These are phyloP conservation scores for Chalciporus pseudorubinellus DNA, from an alignment of 768 basidiomycete genomes.

Conservation along the genomic window DNA sequence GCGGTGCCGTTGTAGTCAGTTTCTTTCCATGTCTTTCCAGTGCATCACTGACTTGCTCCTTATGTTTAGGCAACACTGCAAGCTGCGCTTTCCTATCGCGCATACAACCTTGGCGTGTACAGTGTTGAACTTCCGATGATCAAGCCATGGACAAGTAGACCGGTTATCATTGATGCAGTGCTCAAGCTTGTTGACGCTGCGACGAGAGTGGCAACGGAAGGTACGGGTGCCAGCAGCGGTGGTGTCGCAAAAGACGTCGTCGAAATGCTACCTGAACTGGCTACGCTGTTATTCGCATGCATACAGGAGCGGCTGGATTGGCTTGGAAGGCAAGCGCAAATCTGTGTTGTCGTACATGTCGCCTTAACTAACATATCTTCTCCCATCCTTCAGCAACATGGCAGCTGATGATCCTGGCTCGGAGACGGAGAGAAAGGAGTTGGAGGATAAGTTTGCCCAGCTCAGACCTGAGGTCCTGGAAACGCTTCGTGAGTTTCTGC, in stretches of 20 bases:
- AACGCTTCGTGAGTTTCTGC: constrained; percentile 64
- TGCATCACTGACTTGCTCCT: not conserved
- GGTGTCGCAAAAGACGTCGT: constrained; percentile 37
- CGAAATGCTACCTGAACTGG: constrained; percentile 63
- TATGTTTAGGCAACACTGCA: constrained; percentile 59
- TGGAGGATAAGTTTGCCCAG: constrained; percentile 65
- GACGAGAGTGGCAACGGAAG: constrained; percentile 32
- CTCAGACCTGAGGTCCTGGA: constrained; percentile 77
- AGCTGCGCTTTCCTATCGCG: constrained; percentile 73
- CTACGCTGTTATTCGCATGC: constrained; percentile 59
- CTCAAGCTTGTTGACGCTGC: constrained; percentile 70
- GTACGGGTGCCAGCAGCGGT: constrained; percentile 3
- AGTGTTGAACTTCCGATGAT: constrained; percentile 69
- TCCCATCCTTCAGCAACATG: constrained; percentile 36
- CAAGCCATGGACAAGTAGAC: constrained; percentile 81
- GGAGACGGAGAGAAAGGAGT: constrained; percentile 54
- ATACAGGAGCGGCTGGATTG: constrained; percentile 68
- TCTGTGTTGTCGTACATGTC: not conserved
- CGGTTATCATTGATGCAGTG: constrained; percentile 63
- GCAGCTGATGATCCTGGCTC: constrained; percentile 47
- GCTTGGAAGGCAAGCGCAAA: constrained; percentile 57
- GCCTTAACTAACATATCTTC: not conserved
- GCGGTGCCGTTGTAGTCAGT: constrained; percentile 58
- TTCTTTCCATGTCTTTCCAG: not conserved
- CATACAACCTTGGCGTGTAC: constrained; percentile 70